Evolutionary conservation across 257 asterid genomes (phyloP), one percentile per base, ranked within the genome.

Genomic region (Solanum boliviense): DNA sequence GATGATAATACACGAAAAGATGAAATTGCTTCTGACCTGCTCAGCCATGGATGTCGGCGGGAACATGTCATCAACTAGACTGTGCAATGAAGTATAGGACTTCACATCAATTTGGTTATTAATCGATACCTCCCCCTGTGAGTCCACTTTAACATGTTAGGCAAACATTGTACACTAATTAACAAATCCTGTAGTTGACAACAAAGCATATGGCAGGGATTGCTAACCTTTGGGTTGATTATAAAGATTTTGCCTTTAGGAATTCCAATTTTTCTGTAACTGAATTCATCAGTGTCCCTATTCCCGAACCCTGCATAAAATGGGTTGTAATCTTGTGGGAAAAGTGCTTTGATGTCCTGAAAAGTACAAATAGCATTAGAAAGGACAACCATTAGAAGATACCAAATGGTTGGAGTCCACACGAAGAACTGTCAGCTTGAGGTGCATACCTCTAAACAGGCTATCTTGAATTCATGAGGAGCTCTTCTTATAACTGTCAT

Each of bases 381-480:
- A 52, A 72, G 36, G 85, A 48, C 34, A 48, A 84, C 25, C 84
- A 67, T 35, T 4, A 60, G n/a, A 75, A 39, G 78, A 23, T 67
- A 52, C 58, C 46, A 56, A n/a, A 13, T 85, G 7, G 13, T 81
- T 15, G 29, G 27, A 29, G 85, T 81, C 25, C 20, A 0, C 85
- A 10, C 0, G 2, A 13, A 46, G 60, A 65, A 21, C 52, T 74
- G 34, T 68, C 87, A 11, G 41, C 31, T 70, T 58, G 15, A 9
- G 21, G 32, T 85, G 60, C 62, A 88, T 92, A 96, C 99, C 99
- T 97, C 99, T 89, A 97, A 94, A 93, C 99, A 97, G 76, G 99
- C 99, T 39, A 96, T 97, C 92, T 97, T 97, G 95, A 97, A 97
- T 88, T 97, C 99, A n/a, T 96, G 99, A 27, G 99, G 99, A 88